Base-by-base conservation (phyloP, 2,329 filamentous ascomycete genomes). In the Scytalidium sp. region DNA sequence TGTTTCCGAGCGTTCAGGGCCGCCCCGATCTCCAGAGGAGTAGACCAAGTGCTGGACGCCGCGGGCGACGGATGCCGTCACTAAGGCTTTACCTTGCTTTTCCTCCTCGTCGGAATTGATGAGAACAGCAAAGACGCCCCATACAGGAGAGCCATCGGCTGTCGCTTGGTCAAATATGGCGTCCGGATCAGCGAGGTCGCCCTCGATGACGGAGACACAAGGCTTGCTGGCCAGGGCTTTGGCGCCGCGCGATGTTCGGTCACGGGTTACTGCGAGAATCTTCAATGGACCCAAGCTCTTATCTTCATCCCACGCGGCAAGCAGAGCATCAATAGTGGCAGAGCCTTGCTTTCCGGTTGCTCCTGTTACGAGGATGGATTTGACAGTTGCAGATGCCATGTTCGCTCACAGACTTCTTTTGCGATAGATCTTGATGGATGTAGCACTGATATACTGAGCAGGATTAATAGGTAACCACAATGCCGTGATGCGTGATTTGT, bases 11-110 rank as follows among this genome's bases (percentile, higher is more conserved):
- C 71, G 72, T 3, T 61, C 62, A 17, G 55, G 15, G 43, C 83
- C 81, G 44, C 81, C 81, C 32, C 84, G 80, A 52, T 87, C 84
- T 19, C 85, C 80, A 43, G 76, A 80, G 23, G 73, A 77, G 67
- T 85, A 87, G 29, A 88, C 75, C 57, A 87, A 84, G 60, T 81
- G 75, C 50, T 74, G 68, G 36, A 86, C 79, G 19, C 69, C 72
- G 70, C 41, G 76, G 62, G 41, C 74, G 72, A 58, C 84, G 58
- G 8, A 79, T 15, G 32, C 9, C 4, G 21, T 19, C 42, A 83
- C 67, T 40, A 75, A 83, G 47, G 82, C 83, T 60, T 85, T 80
- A 3, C 58, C 54, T 53, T 78, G 78, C 8, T 56, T 51, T 50
- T 77, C 70, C 50, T 75, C 72, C n/a, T 58, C 54, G 32, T 70